A percentile compares a stretch with the other conserved stretches of the same genome.
phyloP scores from a whole-genome alignment of 1,284 basidiomycete species.

The Ceratobasidium sp. region DNA sequence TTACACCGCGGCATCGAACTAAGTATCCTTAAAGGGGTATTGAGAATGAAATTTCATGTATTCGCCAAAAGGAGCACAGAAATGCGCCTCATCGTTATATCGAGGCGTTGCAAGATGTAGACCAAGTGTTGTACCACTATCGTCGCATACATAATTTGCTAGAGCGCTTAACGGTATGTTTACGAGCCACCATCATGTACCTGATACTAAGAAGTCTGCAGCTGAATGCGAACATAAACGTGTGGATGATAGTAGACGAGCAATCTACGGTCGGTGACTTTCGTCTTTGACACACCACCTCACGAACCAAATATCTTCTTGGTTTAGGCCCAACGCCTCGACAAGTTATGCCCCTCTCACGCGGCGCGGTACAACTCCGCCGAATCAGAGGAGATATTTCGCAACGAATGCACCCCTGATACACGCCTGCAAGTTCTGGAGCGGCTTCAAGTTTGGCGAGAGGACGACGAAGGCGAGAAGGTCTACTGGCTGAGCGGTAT shows the following conservation, averaged over 20 bases:
- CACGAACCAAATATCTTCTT: not conserved
- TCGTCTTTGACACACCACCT: not conserved
- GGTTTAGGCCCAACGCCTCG: not conserved
- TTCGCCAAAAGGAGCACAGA: not conserved
- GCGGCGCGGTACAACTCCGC: slow-evolving; percentile 17
- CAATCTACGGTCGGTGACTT: slow-evolving; percentile 18
- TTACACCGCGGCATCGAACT: not conserved
- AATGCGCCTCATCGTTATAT: not conserved
- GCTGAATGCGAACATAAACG: slow-evolving; percentile 21
- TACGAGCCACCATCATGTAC: not conserved
- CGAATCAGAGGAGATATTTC: not conserved
- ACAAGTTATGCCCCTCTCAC: not conserved
- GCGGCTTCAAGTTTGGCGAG: slow-evolving; percentile 47
- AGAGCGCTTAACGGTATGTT: not conserved
- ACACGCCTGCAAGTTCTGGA: slow-evolving; percentile 49
- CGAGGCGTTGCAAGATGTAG: not conserved
- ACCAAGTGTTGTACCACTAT: slow-evolving; percentile 7
- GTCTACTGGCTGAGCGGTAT: slow-evolving; percentile 53
- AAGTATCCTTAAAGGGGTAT: not conserved
- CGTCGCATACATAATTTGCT: not conserved
- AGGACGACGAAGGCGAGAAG: slow-evolving; percentile 17
- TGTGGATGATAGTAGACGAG: slow-evolving; percentile 8
- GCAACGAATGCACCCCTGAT: slow-evolving; percentile 32
- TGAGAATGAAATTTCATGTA: not conserved
- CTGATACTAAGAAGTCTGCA: not conserved